phyloP scores from a whole-genome alignment of 192 early-diverging fungal genomes.

The Endogone sp. region DNA sequence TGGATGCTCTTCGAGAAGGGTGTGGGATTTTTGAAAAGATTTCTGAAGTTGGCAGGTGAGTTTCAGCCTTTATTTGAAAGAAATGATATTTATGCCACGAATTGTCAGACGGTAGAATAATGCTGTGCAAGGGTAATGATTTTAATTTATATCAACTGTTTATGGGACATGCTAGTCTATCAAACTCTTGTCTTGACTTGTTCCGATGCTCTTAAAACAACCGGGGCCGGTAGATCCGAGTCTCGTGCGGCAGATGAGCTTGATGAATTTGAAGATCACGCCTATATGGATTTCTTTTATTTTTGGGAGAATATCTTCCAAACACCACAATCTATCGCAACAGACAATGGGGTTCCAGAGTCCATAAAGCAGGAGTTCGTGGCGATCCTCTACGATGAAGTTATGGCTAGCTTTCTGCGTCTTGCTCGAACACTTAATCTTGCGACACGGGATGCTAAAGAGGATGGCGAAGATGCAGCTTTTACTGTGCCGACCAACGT shows the following conservation, averaged over 20 bases:
- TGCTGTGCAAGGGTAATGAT: not conserved
- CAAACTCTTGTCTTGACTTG: constrained; percentile 20
- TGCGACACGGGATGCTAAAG: constrained; percentile 24
- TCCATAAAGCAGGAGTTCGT: constrained; percentile 18
- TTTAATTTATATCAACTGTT: not conserved
- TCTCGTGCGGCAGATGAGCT: not conserved
- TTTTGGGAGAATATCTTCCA: constrained; percentile 62
- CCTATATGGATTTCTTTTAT: constrained; percentile 48
- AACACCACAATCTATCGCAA: constrained; percentile 1
- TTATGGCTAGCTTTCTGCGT: constrained; percentile 34
- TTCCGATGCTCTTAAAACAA: not conserved
- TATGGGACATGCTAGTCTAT: constrained; percentile 13
- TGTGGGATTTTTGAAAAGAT: constrained; percentile 34
- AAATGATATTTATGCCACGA: no score
- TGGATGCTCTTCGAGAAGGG: constrained; percentile 45
- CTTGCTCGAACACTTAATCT: constrained; percentile 44
- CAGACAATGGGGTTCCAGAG: not conserved
- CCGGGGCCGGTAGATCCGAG: not conserved
- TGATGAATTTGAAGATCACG: constrained; percentile 22
- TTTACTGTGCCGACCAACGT: constrained; percentile 1
- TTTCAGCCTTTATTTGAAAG: not conserved
- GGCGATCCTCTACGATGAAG: constrained; percentile 49
- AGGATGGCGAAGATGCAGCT: constrained; percentile 23
- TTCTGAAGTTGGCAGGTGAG: constrained; percentile 40
- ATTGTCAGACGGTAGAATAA: not conserved